Percentiles rank a stretch among this genome's conserved stretches.
Evolutionary conservation across 345 rosid species (phyloP).

Genomic region (Hibiscus syriacus): DNA sequence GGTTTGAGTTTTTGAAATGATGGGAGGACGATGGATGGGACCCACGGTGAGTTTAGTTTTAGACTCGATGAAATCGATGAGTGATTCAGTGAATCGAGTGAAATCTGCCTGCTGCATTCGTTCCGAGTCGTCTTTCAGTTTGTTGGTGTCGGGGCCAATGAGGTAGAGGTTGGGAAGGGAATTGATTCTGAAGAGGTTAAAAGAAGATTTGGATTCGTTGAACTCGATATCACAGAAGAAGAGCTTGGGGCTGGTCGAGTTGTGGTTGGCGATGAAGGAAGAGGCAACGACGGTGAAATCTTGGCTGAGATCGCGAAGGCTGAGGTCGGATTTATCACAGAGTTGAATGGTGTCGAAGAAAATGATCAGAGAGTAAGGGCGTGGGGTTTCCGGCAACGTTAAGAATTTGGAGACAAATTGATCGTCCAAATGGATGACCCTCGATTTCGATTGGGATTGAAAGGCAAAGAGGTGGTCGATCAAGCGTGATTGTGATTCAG

Average conservation of each 20-base stretch:
- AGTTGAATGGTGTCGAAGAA: no score
- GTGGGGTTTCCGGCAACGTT: slow-evolving; percentile 53
- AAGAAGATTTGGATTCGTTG: slow-evolving; percentile 47
- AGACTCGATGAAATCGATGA: slow-evolving; percentile 55
- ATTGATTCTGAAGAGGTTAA: slow-evolving; percentile 49
- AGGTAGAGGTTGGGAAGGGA: slow-evolving; percentile 61
- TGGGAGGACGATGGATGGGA: no score
- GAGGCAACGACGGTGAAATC: no score
- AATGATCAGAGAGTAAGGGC: slow-evolving; percentile 62
- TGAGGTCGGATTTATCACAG: no score
- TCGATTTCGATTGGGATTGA: slow-evolving; percentile 51
- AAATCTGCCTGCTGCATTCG: slow-evolving; percentile 44
- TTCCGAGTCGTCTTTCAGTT: slow-evolving; percentile 41
- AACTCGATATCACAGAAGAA: slow-evolving; percentile 78
- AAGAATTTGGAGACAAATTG: slow-evolving; percentile 70
- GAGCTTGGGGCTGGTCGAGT: no score
- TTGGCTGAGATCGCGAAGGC: no score
- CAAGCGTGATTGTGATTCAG: no score
- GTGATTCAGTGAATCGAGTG: slow-evolving; percentile 51
- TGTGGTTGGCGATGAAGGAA: no score
- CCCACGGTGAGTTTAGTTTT: slow-evolving; percentile 48
- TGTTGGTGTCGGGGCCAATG: slow-evolving; percentile 39
- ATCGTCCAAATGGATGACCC: no score
- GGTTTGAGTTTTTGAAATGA: slow-evolving; percentile 43
- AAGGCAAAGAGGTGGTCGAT: slow-evolving; percentile 35